phyloP scores from a whole-genome alignment of 768 basidiomycete species.

The Lentinula boryana region DNA sequence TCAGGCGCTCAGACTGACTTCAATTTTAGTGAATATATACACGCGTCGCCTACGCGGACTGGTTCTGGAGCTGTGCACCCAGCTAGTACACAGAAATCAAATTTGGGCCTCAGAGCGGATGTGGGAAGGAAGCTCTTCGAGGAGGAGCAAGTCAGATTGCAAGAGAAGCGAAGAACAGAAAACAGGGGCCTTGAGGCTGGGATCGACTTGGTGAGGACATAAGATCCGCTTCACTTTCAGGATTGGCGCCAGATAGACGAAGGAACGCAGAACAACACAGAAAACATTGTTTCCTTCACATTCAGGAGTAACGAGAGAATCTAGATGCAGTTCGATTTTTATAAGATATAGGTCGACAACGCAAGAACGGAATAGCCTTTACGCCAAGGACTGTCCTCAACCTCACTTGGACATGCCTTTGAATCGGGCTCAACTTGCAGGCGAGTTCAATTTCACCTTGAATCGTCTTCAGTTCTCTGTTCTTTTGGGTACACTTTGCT shows the following conservation, averaged over 20 bases:
- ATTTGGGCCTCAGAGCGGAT: constrained; percentile 52
- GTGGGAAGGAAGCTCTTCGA: constrained; percentile 67
- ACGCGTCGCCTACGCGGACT: constrained; percentile 59
- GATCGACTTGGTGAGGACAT: constrained; percentile 40
- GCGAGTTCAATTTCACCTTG: neutral
- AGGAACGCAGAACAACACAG: neutral
- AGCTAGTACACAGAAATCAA: constrained; percentile 24
- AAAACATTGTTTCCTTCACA: neutral
- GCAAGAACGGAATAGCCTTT: neutral
- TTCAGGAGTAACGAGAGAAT: neutral
- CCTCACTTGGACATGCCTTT: neutral
- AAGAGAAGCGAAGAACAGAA: constrained; percentile 4
- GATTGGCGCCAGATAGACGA: neutral
- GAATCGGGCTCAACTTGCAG: neutral
- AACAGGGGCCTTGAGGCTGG: constrained; percentile 23
- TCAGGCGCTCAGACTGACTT: constrained; percentile 29
- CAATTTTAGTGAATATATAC: constrained; percentile 68
- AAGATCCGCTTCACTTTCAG: neutral
- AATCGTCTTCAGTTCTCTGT: neutral
- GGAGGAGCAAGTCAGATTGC: constrained; percentile 54
- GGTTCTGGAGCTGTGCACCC: neutral
- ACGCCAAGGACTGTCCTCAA: neutral
- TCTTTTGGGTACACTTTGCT: neutral
- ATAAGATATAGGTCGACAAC: neutral
- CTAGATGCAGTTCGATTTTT: neutral